A percentile compares a stretch with the other conserved stretches of the same genome.
These are phyloP conservation scores for Cucumis hystrix DNA, from an alignment of 306 rosid species.

Conservation along the genomic window DNA sequence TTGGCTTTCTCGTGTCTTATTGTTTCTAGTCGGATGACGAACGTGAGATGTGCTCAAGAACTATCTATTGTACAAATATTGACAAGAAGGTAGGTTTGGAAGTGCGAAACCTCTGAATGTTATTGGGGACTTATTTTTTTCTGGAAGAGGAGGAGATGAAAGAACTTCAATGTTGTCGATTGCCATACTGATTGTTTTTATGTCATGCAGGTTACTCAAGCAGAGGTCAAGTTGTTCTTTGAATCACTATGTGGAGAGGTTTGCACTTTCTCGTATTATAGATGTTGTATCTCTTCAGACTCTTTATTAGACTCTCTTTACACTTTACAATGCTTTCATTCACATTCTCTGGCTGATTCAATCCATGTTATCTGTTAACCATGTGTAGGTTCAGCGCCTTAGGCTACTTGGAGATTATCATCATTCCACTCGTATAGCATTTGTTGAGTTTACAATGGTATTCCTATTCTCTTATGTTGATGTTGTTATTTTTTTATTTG, in stretches of 20 bases:
- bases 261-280: slow-evolving; percentile 13
- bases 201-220: slow-evolving; percentile 73
- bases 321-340: background rate
- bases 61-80: slow-evolving; percentile 90
- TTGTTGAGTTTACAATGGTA: slow-evolving; percentile 82
- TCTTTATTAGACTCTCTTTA: background rate
- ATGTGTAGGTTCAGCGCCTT: slow-evolving; percentile 71
- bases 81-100: slow-evolving; percentile 77
- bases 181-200: slow-evolving; percentile 4
- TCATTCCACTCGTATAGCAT: slow-evolving; percentile 92
- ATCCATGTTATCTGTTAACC: background rate
- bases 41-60: slow-evolving; percentile 98
- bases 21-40: slow-evolving; percentile 70
- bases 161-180: slow-evolving; percentile 2
- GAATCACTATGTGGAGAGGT: slow-evolving; percentile 99
- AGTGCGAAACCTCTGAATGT: slow-evolving; percentile 7
- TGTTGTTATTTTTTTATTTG: background rate
- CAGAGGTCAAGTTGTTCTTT: slow-evolving; percentile 78
- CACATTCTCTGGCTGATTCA: background rate
- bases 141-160: background rate
- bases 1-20: slow-evolving; percentile 12
- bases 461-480: slow-evolving; percentile 1
- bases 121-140: background rate
- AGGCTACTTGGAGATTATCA: slow-evolving; percentile 97
- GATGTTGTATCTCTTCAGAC: background rate